Evolutionary conservation across 108 stramenopile genomes (phyloP).

Genomic region (Fragilaria radians): DNA sequence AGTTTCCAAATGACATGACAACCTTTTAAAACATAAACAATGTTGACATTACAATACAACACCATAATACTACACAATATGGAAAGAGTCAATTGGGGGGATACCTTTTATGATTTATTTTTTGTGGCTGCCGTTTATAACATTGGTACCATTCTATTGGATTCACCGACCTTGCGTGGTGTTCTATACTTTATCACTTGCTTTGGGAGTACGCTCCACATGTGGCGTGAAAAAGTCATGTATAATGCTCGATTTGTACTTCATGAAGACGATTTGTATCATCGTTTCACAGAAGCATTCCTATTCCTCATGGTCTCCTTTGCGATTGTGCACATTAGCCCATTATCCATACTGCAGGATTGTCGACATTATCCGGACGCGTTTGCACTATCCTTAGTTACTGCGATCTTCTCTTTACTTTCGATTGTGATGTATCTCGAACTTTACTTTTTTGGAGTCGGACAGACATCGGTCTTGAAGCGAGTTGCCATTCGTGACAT

Average conservation of each 20-base stretch:
- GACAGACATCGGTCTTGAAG: slow-evolving; percentile 12
- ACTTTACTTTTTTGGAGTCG: slow-evolving; percentile 16
- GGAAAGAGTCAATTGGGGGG: slow-evolving; percentile 8
- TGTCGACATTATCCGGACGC: slow-evolving; percentile 13
- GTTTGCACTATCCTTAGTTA: slow-evolving; percentile 20
- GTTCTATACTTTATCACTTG: slow-evolving; percentile 32
- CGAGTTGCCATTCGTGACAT: slow-evolving; percentile 4
- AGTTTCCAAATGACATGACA: too few relatives aligned
- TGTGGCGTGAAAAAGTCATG: slow-evolving; percentile 21
- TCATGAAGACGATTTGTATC: slow-evolving; percentile 26
- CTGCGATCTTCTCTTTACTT: neutral
- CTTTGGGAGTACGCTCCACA: slow-evolving; percentile 16
- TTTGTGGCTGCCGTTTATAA: slow-evolving; percentile 64
- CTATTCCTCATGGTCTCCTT: slow-evolving; percentile 3
- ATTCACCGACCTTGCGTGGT: slow-evolving; percentile 23
- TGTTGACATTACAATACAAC: too few relatives aligned
- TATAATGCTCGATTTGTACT: slow-evolving; percentile 22
- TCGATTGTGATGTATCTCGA: slow-evolving; percentile 10
- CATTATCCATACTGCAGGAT: slow-evolving; percentile 17
- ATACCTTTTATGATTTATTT: slow-evolving; percentile 22
- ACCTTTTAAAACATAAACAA: too few relatives aligned
- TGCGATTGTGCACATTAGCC: slow-evolving; percentile 36
- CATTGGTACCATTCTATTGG: slow-evolving; percentile 17
- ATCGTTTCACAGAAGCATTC: slow-evolving; percentile 16
- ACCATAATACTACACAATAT: neutral